These are phyloP conservation scores for Mortierella hygrophila DNA, from an alignment of 192 early-diverging fungal genomes.

Conservation along the genomic window DNA sequence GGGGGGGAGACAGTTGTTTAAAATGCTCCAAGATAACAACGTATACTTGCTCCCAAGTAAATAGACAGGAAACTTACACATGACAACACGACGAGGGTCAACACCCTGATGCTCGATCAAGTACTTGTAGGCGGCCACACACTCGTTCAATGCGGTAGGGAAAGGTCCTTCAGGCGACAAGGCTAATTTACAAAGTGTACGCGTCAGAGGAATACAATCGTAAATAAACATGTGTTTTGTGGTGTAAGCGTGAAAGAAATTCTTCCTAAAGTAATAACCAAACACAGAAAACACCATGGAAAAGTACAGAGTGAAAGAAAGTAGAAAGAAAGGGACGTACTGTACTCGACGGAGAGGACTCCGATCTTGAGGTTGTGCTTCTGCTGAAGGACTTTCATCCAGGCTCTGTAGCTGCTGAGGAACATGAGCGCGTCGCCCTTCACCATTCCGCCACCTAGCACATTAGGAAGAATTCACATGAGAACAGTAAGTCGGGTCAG, in stretches of 20 bases:
- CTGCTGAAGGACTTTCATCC: conserved; percentile 51
- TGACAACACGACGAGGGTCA: conserved; percentile 41
- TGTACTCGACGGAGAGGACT: conserved; percentile 38
- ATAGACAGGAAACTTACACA: conserved; percentile 23
- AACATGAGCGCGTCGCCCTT: conserved; percentile 48
- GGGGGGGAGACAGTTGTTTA: not conserved
- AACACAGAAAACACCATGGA: not conserved
- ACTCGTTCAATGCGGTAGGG: conserved; percentile 50
- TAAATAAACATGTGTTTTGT: not conserved
- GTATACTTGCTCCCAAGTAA: too few relatives aligned
- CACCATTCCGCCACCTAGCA: conserved; percentile 45
- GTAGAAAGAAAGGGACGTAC: not conserved
- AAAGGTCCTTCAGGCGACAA: conserved; percentile 40
- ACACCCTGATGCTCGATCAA: conserved; percentile 40
- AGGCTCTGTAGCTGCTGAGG: conserved; percentile 35
- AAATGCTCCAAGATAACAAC: not conserved
- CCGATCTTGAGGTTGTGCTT: conserved; percentile 46
- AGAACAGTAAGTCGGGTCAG: not conserved
- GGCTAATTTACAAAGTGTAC: conserved; percentile 9
- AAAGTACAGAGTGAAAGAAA: not conserved
- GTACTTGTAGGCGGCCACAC: conserved; percentile 54
- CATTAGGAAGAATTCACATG: not conserved
- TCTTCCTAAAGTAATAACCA: not conserved
- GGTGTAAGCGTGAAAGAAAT: too few relatives aligned
- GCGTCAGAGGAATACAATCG: not conserved